Evolutionary conservation across 139 green algal species (phyloP), one percentile per base, ranked within the genome.

Genomic region (Tetraselmis chui): DNA sequence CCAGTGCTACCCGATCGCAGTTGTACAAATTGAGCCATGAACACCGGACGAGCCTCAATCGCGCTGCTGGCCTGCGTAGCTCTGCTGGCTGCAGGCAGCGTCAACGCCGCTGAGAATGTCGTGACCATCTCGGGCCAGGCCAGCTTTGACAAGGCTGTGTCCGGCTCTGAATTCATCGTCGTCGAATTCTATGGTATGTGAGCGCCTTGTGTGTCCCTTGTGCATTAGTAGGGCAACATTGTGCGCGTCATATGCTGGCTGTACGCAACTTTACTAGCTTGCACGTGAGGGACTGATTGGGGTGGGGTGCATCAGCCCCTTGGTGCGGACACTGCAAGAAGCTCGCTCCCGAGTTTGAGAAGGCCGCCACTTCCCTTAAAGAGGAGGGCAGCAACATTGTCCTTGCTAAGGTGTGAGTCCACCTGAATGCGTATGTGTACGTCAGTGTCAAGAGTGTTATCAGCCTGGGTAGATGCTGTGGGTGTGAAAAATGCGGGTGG

Each of bases 301-400:
- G n/a, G n/a, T n/a, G n/a, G n/a, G n/a, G n/a, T n/a, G n/a, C n/a
- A n/a, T n/a, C 45, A 67, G 45, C 90, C 23, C 89, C 91, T 23
- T 94, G 89, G 90, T 94, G 90, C 79, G 89, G 89, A 1, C 90
- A 94, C 84, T 94, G 90, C 83, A 93, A 94, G 86, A 83, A 87
- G 23, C 87, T 94, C 0, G 85, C 81, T 1, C 88, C 88, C 26
- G 82, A 86, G 28, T 91, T 80, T 28, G 88, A 91, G 76, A 90
- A 90, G 2, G 88, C 88, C 24, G 88, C 88, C 24, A 83, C 30
- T 28, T 59, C 85, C 11, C 78, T 91, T 24, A 89, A 88, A 76
- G 79, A 80, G 25, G 75, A 80, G 30, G 78, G 45, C 27, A 28
- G 27, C 24, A 81, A 2, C 23, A 67, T 87, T 23, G 32, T 83